These are phyloP conservation scores for Pythium aristosporum DNA, from an alignment of 352 stramenopile genomes.

Conservation along the genomic window DNA sequence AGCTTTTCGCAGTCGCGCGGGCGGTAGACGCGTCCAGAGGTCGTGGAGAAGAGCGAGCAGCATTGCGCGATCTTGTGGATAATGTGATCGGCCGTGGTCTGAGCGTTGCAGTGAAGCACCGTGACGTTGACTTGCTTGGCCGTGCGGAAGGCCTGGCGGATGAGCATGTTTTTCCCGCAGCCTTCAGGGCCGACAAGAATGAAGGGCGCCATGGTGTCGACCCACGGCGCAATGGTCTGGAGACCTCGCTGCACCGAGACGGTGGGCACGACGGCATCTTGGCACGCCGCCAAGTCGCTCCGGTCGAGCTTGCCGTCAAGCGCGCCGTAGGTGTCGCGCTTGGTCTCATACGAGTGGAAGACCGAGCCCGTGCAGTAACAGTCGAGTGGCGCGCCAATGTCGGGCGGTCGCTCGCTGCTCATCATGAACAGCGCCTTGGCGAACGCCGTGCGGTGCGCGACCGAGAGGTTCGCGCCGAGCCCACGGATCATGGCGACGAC, in stretches of 20 bases:
- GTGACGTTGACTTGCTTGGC: slow-evolving; percentile 74
- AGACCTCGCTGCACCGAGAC: slow-evolving; percentile 86
- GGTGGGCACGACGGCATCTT: slow-evolving; percentile 68
- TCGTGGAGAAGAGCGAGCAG: slow-evolving; percentile 92
- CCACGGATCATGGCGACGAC: slow-evolving; percentile 90
- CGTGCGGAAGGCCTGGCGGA: slow-evolving; percentile 88
- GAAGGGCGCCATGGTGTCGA: slow-evolving; percentile 92
- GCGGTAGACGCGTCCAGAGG: slow-evolving; percentile 89
- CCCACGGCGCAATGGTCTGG: slow-evolving; percentile 89
- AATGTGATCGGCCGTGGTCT: slow-evolving; percentile 92
- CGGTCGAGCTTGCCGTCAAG: slow-evolving; percentile 68
- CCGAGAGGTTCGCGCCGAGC: slow-evolving; percentile 89
- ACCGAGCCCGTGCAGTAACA: slow-evolving; percentile 80
- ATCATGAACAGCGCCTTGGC: slow-evolving; percentile 92
- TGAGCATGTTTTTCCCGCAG: slow-evolving; percentile 95
- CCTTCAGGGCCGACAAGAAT: slow-evolving; percentile 94
- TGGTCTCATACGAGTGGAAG: slow-evolving; percentile 77
- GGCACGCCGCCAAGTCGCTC: slow-evolving; percentile 38
- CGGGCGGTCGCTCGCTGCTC: slow-evolving; percentile 86
- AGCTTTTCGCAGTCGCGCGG: slow-evolving; percentile 91
- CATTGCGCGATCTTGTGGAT: slow-evolving; percentile 94
- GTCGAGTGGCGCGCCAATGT: slow-evolving; percentile 85
- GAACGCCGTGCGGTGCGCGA: slow-evolving; percentile 74
- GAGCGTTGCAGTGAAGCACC: slow-evolving; percentile 93
- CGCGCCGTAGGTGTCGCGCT: slow-evolving; percentile 71